Base-by-base conservation (phyloP, 2,329 filamentous ascomycete genomes). In the Neofusicoccum sp. region DNA sequence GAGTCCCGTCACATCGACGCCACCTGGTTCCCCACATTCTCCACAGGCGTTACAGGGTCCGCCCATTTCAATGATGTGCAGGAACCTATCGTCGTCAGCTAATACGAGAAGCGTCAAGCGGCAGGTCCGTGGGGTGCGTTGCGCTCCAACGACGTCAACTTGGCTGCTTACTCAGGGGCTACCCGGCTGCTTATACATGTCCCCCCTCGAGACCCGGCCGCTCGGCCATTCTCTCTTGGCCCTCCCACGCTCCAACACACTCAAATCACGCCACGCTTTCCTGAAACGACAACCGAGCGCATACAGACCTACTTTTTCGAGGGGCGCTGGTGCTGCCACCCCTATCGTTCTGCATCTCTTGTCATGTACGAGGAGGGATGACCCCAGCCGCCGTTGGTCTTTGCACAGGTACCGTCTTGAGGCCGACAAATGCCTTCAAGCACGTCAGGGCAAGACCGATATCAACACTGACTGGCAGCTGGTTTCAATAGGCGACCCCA, bases 21-120 rank as follows among this genome's bases (percentile, higher is more conserved):
- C 34, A 31, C 9, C 54, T 5, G 29, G 36, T 58, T 44, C 54
- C 39, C 54, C 54, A 58, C 54, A 45, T 58, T 58, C 54, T 45
- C 54, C 54, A 58, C 54, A 58, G 14, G 14, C 28, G 39, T 16
- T 11, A 31, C 54, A 58, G 54, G 54, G 54, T 58, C 22, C 28
- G 29, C 31, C 54, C 31, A 34, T 58, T 44, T 31, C 45, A 44
- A 58, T 58, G 54, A 58, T 58, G 54, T 58, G 54, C 54, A 58
- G 54, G 54, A 58, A 31, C 54, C 54, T 45, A 58, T 44, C 54
- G 54, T 58, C 54, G 54, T 58, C 54, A 58, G 54, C 54, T 58
- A 33, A 58, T 45, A 58, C 54, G 54, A 58, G 54, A 45, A 16
- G n/a, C 16, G 54, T 45, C 36, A 58, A 58, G 54, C 29, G 54